Conservation (phyloP, 371 early-diverging fungal genomes). For the Mucor irregularis region DNA sequence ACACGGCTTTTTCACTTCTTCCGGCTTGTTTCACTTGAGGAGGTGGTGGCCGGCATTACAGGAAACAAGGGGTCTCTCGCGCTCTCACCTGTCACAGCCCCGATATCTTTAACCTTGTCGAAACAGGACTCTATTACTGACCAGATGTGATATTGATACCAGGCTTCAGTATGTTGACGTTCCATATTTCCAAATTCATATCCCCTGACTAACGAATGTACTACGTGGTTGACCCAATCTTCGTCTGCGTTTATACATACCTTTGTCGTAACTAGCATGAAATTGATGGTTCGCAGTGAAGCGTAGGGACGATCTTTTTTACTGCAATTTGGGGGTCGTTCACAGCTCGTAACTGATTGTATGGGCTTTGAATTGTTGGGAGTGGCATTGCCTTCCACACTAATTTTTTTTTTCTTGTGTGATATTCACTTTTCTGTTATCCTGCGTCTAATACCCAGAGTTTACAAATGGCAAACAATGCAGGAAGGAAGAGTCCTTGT, state of each 20-base stretch:
- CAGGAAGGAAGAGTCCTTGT: too few relatives aligned
- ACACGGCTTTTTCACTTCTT: too few relatives aligned
- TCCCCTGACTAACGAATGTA: constrained; percentile 5
- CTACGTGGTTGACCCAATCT: constrained; percentile 4
- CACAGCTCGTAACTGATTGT: background rate
- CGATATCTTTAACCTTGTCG: background rate
- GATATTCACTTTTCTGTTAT: too few relatives aligned
- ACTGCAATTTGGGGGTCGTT: background rate
- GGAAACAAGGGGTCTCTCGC: constrained; percentile 8
- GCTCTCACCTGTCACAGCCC: constrained; percentile 2
- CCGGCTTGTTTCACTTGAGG: too few relatives aligned
- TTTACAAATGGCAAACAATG: too few relatives aligned
- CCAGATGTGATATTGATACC: constrained; percentile 22
- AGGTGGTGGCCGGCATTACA: too few relatives aligned
- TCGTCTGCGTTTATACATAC: background rate
- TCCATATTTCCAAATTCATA: constrained; percentile 19
- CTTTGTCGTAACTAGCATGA: background rate
- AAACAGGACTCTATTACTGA: constrained; percentile 13
- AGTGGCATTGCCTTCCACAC: background rate
- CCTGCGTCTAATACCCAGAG: too few relatives aligned
- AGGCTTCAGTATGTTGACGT: background rate
- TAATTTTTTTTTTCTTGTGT: too few relatives aligned
- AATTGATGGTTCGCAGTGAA: background rate
- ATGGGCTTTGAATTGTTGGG: background rate
- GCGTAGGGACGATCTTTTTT: background rate